phyloP scores from a whole-genome alignment of 176 grass and related monocot species.

The Dendrocalamus sinicus region DNA sequence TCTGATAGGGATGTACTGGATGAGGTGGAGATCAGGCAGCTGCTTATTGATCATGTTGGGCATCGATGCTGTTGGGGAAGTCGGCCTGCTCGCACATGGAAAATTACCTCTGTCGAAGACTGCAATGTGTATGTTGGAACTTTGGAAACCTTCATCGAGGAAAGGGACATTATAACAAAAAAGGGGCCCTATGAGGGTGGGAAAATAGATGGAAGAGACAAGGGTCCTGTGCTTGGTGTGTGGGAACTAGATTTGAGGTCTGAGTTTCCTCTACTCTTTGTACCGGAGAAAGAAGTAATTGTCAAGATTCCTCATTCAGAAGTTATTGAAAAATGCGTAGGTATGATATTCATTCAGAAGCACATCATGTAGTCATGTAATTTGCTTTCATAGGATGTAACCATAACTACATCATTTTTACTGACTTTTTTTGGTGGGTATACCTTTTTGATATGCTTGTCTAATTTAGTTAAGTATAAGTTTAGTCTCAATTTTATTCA shows the following conservation, averaged over 20 bases:
- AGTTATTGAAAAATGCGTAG: constrained; percentile 77
- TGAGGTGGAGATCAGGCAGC: constrained; percentile 86
- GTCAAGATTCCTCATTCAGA: constrained; percentile 94
- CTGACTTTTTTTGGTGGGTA: not conserved
- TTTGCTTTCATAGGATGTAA: not conserved
- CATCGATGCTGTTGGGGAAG: constrained; percentile 94
- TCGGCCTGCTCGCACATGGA: constrained; percentile 78
- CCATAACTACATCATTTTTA: not conserved
- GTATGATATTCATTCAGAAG: constrained; percentile 46
- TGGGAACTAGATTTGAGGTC: constrained; percentile 95
- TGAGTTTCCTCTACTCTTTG: constrained; percentile 81
- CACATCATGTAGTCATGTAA: not conserved
- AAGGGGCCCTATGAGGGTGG: constrained; percentile 66
- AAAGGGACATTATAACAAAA: constrained; percentile 64
- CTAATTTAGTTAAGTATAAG: not conserved
- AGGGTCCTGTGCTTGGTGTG: constrained; percentile 54
- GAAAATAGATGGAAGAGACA: constrained; percentile 74
- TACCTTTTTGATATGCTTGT: constrained; percentile 9
- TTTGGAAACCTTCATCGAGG: constrained; percentile 89
- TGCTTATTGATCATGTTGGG: constrained; percentile 83
- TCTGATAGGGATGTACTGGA: constrained; percentile 64
- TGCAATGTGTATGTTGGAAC: constrained; percentile 89
- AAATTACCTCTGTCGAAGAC: constrained; percentile 77
- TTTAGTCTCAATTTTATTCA: not conserved
- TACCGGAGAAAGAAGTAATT: constrained; percentile 78